Percentiles rank a stretch among this genome's conserved stretches.
Conservation (phyloP, 2,329 filamentous ascomycete genomes). For the Dothideomycetes sp. region DNA sequence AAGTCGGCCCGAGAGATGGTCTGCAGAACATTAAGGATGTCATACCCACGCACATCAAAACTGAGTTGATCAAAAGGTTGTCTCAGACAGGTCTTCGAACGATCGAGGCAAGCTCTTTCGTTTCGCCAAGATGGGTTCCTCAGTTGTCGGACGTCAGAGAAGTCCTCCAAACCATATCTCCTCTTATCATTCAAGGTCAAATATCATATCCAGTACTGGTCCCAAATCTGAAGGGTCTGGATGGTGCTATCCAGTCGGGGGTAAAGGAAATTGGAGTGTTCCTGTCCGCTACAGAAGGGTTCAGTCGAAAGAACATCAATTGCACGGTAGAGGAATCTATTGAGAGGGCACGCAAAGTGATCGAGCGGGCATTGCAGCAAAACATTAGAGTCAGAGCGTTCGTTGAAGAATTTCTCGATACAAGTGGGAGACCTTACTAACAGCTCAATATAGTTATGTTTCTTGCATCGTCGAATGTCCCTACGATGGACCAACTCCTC, state of each 20-base stretch:
- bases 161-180: constrained; percentile 4
- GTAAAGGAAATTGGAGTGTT: constrained; percentile 65
- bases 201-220: constrained; percentile 72
- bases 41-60: constrained; percentile 61
- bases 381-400: constrained; percentile 59
- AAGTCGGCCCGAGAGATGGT: constrained; percentile 76
- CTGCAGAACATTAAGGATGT: constrained; percentile 70
- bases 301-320: constrained; percentile 73
- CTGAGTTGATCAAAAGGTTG: constrained; percentile 62
- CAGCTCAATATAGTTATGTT: constrained; percentile 42
- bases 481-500: constrained; percentile 52
- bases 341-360: constrained; percentile 57
- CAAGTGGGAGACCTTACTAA: neutral
- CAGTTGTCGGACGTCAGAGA: constrained; percentile 43
- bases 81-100: constrained; percentile 56
- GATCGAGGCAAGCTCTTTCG: constrained; percentile 75
- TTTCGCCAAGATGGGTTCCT: constrained; percentile 74
- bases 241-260: constrained; percentile 48
- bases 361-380: constrained; percentile 52
- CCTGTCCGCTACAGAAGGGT: constrained; percentile 68
- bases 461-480: constrained; percentile 74
- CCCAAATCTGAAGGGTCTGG: constrained; percentile 63
- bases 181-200: constrained; percentile 18
- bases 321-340: constrained; percentile 67
- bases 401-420: constrained; percentile 10